Evolutionary conservation across 2,329 filamentous ascomycete species (phyloP), one percentile per base, ranked within the genome.

Genomic region (Neofusicoccum sp.): DNA sequence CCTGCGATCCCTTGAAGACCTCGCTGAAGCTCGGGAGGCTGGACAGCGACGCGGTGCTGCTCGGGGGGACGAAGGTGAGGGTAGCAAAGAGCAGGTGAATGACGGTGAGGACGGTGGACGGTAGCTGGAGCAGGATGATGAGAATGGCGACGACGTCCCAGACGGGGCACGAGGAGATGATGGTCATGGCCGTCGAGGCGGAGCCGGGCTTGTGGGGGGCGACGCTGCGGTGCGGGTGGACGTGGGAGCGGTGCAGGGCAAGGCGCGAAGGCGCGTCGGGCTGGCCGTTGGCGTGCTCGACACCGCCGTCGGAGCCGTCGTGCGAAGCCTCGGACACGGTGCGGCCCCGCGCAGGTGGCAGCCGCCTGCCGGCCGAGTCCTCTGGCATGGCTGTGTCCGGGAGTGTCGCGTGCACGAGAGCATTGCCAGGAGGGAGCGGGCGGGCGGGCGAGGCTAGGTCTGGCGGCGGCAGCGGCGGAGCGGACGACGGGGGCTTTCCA

Each of bases 101-200:
- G 74, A 91, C 82, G 65, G 92, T 93, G 69, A 97, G 84, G 62
- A 93, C 87, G 69, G 93, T 88, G 24, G 93, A 91, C 31, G 93
- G 93, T 8, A 97, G 86, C 73, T 96, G 93, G 76, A 97, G 89
- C 67, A 98, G 85, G 69, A 97, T 90, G 77, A 97, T 96, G 74
- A 98, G 86, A 70, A 98, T 96, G 73, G 93, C 92, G 77, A 97
- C 91, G 63, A 93, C 96, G 78, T 98, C 93, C 78, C 91, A 90
- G 71, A 96, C 86, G 58, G 93, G 93, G 70, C 93, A 93, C 57
- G 92, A 91, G 70, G 87, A 87, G 73, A 98, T 85, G 69, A 98
- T 93, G 60, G 92, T 96, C 67, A 90, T 85, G 65, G 89, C 89
- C 68, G 90, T 87, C 67, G 96, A 78, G 49, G 90, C 86, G 62